Evolutionary conservation across 2,329 filamentous ascomycete species (phyloP).

Genomic region (Calonectria hongkongensis): DNA sequence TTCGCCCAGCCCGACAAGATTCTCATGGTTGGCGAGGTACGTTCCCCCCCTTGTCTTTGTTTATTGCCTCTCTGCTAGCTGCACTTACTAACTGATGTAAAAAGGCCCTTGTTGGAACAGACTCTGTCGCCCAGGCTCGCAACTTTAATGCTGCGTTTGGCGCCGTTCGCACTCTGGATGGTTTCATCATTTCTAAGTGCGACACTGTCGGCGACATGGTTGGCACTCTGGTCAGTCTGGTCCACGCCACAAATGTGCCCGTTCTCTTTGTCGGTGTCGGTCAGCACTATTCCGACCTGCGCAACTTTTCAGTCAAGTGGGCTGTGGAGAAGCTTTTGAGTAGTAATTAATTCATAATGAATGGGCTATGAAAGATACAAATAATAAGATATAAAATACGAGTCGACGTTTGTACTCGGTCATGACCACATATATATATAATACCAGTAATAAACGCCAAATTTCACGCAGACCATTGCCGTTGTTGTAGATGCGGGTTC

Average conservation of each 20-base stretch:
- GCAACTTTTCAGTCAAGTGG: conserved; percentile 82
- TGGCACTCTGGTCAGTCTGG: conserved; percentile 94
- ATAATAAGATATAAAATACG: conserved; percentile 41
- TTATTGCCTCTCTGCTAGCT: not conserved
- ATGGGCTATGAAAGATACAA: conserved; percentile 8
- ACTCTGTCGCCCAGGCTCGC: conserved; percentile 94
- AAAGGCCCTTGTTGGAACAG: conserved; percentile 91
- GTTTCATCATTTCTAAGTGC: conserved; percentile 98
- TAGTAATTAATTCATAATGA: conserved; percentile 60
- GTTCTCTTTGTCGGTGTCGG: conserved; percentile 91
- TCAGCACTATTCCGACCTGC: conserved; percentile 81
- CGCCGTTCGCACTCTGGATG: conserved; percentile 85
- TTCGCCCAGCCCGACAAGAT: conserved; percentile 98
- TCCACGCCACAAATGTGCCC: conserved; percentile 96
- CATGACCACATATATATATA: conserved; percentile 6
- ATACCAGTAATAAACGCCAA: not conserved
- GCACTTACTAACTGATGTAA: conserved; percentile 52
- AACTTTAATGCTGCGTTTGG: conserved; percentile 98
- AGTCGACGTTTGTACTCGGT: conserved; percentile 12
- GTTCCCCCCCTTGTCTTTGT: conserved; percentile 49
- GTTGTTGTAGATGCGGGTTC: too few relatives aligned
- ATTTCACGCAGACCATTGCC: too few relatives aligned
- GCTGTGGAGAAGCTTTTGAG: conserved; percentile 80
- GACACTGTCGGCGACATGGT: conserved; percentile 99
- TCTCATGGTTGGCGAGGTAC: conserved; percentile 87